Evolutionary conservation across 148 eudicot species (phyloP).

Genomic region (Polygonum maritimum): DNA sequence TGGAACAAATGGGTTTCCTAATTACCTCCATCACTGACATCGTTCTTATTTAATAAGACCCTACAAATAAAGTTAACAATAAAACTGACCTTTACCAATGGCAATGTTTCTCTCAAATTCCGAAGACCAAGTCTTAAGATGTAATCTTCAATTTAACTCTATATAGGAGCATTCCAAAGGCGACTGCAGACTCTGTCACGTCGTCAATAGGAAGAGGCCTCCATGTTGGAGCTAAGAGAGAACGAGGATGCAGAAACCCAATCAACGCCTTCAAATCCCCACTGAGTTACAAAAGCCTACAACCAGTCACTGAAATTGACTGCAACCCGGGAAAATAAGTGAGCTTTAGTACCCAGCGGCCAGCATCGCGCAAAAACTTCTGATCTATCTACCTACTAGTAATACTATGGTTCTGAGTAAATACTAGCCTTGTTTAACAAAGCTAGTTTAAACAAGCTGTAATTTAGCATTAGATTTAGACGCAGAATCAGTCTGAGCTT

Average conservation of each 20-base stretch:
- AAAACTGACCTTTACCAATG: constrained; percentile 1
- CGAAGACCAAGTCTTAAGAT: not conserved
- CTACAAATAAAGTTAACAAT: not conserved
- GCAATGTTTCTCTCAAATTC: not conserved
- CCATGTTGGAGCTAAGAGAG: not conserved
- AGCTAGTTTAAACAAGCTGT: constrained; percentile 4
- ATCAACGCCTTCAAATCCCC: not conserved
- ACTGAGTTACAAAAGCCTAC: not conserved
- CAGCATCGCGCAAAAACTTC: not conserved
- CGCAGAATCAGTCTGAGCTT: constrained; percentile 6
- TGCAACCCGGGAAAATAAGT: not conserved
- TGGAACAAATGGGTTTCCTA: constrained; percentile 5
- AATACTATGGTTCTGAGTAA: not conserved
- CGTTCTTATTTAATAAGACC: not conserved
- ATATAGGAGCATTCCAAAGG: not conserved
- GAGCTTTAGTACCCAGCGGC: not conserved
- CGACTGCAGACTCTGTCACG: not conserved
- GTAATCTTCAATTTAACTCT: not conserved
- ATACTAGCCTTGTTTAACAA: not conserved
- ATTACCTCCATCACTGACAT: not conserved
- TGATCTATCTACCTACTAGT: not conserved
- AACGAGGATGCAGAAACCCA: not conserved
- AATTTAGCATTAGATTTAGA: not conserved
- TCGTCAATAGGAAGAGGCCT: not conserved
- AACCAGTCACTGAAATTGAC: not conserved